These are phyloP conservation scores for Sphagnum fallax DNA, from an alignment of 228 moss, liverwort and hornwort genomes.

Conservation along the genomic window DNA sequence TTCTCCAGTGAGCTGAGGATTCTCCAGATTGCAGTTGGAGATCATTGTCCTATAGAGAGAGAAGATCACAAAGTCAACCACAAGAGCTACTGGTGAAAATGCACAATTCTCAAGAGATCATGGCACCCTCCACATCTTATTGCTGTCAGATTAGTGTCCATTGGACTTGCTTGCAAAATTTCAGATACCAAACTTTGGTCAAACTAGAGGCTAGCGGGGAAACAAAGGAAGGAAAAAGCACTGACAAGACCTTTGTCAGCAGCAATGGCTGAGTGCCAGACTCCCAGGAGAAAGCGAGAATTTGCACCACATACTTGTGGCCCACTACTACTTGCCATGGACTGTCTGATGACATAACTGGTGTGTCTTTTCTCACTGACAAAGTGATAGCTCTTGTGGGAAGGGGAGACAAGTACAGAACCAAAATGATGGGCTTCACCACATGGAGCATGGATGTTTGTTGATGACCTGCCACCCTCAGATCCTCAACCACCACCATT, in stretches of 20 bases:
- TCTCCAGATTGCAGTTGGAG: slow-evolving; percentile 44
- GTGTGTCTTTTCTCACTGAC: slow-evolving; percentile 34
- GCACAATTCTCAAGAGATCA: too few species aligned
- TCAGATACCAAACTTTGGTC: too few species aligned
- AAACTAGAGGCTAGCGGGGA: too few species aligned
- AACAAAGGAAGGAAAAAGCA: background rate
- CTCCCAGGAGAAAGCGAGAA: slow-evolving; percentile 68
- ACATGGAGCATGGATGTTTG: slow-evolving; percentile 84
- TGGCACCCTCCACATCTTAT: too few species aligned
- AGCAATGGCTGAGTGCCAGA: slow-evolving; percentile 76
- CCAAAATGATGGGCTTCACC: slow-evolving; percentile 72
- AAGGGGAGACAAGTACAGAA: slow-evolving; percentile 62
- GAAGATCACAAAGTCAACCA: background rate
- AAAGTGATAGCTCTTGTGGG: slow-evolving; percentile 41
- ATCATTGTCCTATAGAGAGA: slow-evolving; percentile 62
- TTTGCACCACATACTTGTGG: slow-evolving; percentile 87
- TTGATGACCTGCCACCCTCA: slow-evolving; percentile 77
- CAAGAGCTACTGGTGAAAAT: too few species aligned
- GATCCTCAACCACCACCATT: slow-evolving; percentile 76
- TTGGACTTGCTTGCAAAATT: too few species aligned
- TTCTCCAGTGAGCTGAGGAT: slow-evolving; percentile 42
- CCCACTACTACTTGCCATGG: slow-evolving; percentile 89
- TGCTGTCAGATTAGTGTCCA: too few species aligned
- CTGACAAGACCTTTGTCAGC: slow-evolving; percentile 53
- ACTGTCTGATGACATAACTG: slow-evolving; percentile 51